Conservation (phyloP, 306 rosid genomes). For the Malus orientalis region DNA sequence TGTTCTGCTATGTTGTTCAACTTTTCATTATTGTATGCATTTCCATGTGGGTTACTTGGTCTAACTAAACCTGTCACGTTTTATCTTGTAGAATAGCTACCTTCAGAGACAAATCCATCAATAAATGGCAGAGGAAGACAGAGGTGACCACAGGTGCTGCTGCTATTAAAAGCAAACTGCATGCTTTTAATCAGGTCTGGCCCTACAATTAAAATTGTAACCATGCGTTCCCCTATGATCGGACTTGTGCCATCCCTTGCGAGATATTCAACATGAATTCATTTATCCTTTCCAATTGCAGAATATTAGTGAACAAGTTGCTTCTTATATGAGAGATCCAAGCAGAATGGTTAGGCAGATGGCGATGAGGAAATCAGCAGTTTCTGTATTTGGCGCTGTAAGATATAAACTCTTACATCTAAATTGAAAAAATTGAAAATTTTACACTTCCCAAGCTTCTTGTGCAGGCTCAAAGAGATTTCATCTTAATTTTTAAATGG, state of each 20-base stretch:
- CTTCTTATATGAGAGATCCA: constrained; percentile 87
- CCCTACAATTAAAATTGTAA: constrained; percentile 14
- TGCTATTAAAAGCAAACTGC: constrained; percentile 70
- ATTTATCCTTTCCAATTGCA: constrained; percentile 22
- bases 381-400: constrained; percentile 42
- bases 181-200: constrained; percentile 85
- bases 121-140: constrained; percentile 93
- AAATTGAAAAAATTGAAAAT: too few relatives aligned
- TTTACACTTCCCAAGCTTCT: too few relatives aligned
- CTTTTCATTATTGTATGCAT: not conserved
- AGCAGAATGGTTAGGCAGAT: constrained; percentile 83
- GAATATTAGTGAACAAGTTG: constrained; percentile 77
- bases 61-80: constrained; percentile 17
- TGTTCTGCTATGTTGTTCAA: not conserved
- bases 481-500: not conserved
- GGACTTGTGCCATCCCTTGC: not conserved
- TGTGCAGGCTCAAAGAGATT: not conserved
- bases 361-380: constrained; percentile 56
- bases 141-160: constrained; percentile 85
- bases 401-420: too few relatives aligned
- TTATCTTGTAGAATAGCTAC: constrained; percentile 52
- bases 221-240: constrained; percentile 5
- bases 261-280: not conserved
- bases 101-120: constrained; percentile 71
- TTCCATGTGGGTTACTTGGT: not conserved